A percentile compares a stretch with the other conserved stretches of the same genome.
These are phyloP conservation scores for Pichia cephalocereana DNA, from an alignment of 805 yeast species.

Conservation along the genomic window DNA sequence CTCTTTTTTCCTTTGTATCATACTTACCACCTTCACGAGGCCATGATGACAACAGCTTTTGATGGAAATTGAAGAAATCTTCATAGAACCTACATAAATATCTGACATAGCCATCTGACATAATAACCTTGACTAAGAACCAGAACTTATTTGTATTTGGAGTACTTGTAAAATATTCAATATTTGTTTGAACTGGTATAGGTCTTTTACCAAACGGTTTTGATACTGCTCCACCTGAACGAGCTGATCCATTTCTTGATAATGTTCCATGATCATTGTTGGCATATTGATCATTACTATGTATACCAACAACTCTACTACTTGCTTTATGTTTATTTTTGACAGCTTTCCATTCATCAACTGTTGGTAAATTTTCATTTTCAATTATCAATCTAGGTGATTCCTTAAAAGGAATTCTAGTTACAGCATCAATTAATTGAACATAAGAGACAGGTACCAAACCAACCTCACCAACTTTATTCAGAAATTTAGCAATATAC, in stretches of 20 bases:
- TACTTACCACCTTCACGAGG: slow-evolving; percentile 87
- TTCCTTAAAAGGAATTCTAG: slow-evolving; percentile 51
- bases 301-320: slow-evolving; percentile 36
- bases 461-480: slow-evolving; percentile 94
- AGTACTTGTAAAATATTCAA: slow-evolving; percentile 71
- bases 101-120: slow-evolving; percentile 61
- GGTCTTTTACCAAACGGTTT: neutral
- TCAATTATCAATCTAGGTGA: slow-evolving; percentile 40
- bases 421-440: slow-evolving; percentile 68
- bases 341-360: slow-evolving; percentile 89
- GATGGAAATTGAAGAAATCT: slow-evolving; percentile 92
- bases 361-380: slow-evolving; percentile 72
- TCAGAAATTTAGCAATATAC: slow-evolving; percentile 96
- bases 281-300: neutral
- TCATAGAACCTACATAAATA: slow-evolving; percentile 83
- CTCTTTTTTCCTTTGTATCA: slow-evolving; percentile 63
- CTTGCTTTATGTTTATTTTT: slow-evolving; percentile 91
- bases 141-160: slow-evolving; percentile 86
- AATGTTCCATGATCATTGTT: neutral
- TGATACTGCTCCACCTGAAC: neutral
- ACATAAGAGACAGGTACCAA: slow-evolving; percentile 88
- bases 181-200: slow-evolving; percentile 53
- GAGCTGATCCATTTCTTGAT: slow-evolving; percentile 11
- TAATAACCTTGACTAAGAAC: slow-evolving; percentile 63
- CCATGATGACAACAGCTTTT: slow-evolving; percentile 67